phyloP scores from a whole-genome alignment of 768 basidiomycete genomes.

The Naganishia friedmannii region DNA sequence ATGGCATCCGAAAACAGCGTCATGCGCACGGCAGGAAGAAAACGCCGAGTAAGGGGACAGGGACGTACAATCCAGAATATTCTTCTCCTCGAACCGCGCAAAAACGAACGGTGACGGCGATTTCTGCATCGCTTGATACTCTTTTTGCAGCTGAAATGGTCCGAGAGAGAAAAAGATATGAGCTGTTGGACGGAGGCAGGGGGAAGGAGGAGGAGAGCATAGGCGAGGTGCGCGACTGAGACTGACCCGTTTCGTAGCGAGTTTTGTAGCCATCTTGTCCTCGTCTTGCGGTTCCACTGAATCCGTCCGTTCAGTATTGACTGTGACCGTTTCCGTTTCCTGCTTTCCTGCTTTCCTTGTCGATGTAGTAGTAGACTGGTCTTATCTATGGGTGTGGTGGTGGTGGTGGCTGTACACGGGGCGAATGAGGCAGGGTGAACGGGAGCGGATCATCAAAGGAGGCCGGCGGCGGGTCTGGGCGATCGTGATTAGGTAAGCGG shows the following conservation, averaged over 20 bases:
- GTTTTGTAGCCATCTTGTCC: constrained; percentile 16
- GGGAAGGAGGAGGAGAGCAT: not conserved
- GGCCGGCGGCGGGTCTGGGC: too few species aligned
- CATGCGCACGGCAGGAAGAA: not conserved
- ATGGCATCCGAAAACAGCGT: too few species aligned
- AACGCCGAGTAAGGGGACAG: not conserved
- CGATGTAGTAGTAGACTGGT: too few species aligned
- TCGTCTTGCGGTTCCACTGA: not conserved
- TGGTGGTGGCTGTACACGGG: not conserved
- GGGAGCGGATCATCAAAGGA: not conserved
- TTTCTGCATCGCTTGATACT: constrained; percentile 86
- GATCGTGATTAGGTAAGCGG: constrained; percentile 3
- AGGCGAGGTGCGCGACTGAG: not conserved
- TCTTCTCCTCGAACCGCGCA: constrained; percentile 95
- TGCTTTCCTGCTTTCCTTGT: too few species aligned
- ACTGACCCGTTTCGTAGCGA: constrained; percentile 17
- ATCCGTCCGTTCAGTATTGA: not conserved
- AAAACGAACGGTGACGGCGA: constrained; percentile 94
- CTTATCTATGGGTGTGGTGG: too few species aligned
- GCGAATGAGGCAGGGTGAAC: not conserved
- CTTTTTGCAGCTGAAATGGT: constrained; percentile 53
- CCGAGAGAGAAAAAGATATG: too few species aligned
- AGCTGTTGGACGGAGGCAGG: too few species aligned
- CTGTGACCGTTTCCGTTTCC: not conserved
- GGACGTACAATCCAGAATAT: constrained; percentile 83